Base-by-base conservation (phyloP, 1,139 yeast genomes). In the Saccharomyces pastorianus region DNA sequence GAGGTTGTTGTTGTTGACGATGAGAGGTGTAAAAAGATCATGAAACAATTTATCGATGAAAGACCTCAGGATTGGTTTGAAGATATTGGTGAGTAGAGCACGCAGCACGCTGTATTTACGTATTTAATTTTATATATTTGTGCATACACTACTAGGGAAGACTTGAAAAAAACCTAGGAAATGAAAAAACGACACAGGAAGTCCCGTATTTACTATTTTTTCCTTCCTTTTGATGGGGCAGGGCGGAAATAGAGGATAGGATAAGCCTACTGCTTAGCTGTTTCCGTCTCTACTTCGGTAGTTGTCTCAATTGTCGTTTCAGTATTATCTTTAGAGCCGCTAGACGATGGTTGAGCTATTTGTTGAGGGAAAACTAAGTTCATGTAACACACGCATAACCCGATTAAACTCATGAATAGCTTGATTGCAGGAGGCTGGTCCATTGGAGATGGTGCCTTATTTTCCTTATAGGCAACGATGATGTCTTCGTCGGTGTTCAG, bases 21-120 rank as follows among this genome's bases (percentile, higher is more conserved):
- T 62, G 76, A 76, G 31, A 82, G 82, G 61, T 91, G 97, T 71
- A 82, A 81, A 65, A 77, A 78, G 17, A 69, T 91, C 59, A 87
- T 91, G 96, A 75, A 75, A 53, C 78, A 82, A 64, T 91, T 90
- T 69, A 90, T 91, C 59, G 71, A 74, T 54, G 89, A 87, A 63
- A 80, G 84, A 59, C 96, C 96, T 6, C 76, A 78, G 51, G 87
- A 83, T 58, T 90, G 97, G 97, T 77, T 77, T 68, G 97, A 90
- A 71, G 97, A 90, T 68, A 90, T 90, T 64, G 97, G 96, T 8
- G 83, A 78, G 61, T 76, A 53, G 51, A 20, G 44, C 28, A 32
- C 17, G 38, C 17, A n/a, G 7, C n/a, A 42, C 23, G 48, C 17
- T 46, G 14, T 9, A 27, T 23, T 14, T 31, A 49, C 38, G 14